Conservation (phyloP, 176 grass and related monocot species). For the Bothriochloa decipiens region DNA sequence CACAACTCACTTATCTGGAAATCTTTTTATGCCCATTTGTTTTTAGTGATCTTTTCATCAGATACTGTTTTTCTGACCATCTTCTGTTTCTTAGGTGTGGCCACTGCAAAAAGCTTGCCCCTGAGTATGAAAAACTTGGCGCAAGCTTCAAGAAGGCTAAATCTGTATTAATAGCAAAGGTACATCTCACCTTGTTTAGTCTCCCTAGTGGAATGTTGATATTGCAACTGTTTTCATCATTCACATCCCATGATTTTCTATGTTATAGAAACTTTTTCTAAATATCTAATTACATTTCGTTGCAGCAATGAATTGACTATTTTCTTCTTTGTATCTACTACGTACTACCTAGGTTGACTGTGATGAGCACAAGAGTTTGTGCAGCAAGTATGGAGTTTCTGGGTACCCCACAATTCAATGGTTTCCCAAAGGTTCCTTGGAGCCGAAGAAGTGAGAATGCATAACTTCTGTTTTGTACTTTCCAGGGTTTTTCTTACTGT, state of each 20-base stretch:
- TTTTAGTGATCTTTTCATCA: not conserved
- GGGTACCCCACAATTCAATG: conserved; percentile 93
- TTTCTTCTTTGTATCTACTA: conserved; percentile 34
- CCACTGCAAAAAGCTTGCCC: conserved; percentile 99
- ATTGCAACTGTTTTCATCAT: not conserved
- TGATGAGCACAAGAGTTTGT: conserved; percentile 81
- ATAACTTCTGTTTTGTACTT: not conserved
- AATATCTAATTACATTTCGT: not conserved
- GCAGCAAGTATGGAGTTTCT: conserved; percentile 86
- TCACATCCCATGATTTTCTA: not conserved
- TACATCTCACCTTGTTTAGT: conserved; percentile 33
- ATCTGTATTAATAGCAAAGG: conserved; percentile 91
- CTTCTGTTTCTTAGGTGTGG: conserved; percentile 72
- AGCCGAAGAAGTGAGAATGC: conserved; percentile 69
- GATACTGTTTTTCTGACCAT: not conserved
- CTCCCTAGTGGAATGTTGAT: not conserved
- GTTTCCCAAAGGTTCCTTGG: conserved; percentile 88
- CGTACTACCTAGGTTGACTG: conserved; percentile 91
- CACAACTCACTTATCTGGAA: not conserved
- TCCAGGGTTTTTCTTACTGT: not conserved
- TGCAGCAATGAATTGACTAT: not conserved
- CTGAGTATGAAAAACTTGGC: conserved; percentile 91
- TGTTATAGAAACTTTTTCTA: not conserved
- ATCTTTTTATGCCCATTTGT: not conserved
- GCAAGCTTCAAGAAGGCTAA: conserved; percentile 95